phyloP scores from a whole-genome alignment of 2,329 filamentous ascomycete genomes.

The Fusarium oxysporum region DNA sequence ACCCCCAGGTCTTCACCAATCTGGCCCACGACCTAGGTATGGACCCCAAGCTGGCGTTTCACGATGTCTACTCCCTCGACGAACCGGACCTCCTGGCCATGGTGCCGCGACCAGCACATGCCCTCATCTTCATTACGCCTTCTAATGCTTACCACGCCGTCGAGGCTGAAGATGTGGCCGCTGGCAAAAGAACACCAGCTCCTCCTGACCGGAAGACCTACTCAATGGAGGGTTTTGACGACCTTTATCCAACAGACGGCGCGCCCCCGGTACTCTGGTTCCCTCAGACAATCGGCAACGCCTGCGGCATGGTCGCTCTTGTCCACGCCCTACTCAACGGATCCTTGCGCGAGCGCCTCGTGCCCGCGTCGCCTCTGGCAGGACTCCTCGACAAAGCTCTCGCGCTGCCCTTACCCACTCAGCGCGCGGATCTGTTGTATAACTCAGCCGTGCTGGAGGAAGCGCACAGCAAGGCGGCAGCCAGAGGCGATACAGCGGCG shows the following conservation, averaged over 20 bases:
- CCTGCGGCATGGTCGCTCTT: not conserved
- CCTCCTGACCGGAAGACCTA: not conserved
- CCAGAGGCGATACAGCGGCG: not conserved
- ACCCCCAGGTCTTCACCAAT: not conserved
- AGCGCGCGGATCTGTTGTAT: not conserved
- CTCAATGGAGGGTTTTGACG: not conserved
- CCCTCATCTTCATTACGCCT: not conserved
- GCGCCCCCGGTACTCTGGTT: not conserved
- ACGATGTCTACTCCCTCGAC: not conserved
- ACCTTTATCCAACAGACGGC: accelerated
- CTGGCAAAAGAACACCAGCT: not conserved
- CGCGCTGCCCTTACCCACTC: not conserved
- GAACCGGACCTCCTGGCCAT: not conserved
- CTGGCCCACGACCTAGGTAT: not conserved
- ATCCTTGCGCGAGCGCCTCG: accelerated
- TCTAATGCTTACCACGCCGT: not conserved
- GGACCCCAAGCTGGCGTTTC: accelerated
- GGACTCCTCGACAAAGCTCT: not conserved
- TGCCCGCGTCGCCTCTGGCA: not conserved
- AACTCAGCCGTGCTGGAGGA: not conserved
- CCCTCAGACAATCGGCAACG: not conserved
- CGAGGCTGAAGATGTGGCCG: not conserved
- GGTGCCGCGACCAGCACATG: not conserved
- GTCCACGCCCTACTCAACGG: not conserved
- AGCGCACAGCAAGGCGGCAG: not conserved